Evolutionary conservation across 2,329 filamentous ascomycete genomes (phyloP).

Genomic region (Microsporum canis): DNA sequence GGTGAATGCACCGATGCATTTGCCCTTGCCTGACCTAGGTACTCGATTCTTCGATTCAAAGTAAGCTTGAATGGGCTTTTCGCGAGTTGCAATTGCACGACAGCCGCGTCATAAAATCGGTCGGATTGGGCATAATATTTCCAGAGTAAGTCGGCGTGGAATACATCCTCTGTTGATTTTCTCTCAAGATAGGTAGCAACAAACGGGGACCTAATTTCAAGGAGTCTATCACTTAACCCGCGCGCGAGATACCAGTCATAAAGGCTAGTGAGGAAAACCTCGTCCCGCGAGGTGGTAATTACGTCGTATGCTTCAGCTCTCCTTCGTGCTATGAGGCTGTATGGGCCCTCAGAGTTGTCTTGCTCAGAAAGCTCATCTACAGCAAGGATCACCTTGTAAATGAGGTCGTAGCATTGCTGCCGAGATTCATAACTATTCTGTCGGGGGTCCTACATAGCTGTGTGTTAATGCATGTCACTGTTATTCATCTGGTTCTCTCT

Average conservation of each 20-base stretch:
- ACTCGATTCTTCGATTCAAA: constrained; percentile 77
- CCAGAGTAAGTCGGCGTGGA: constrained; percentile 84
- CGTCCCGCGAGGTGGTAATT: constrained; percentile 76
- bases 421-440: constrained; percentile 57
- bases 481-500: not conserved
- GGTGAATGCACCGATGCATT: constrained; percentile 77
- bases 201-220: constrained; percentile 72
- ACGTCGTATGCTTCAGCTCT: constrained; percentile 80
- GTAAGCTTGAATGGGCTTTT: constrained; percentile 67
- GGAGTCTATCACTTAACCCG: constrained; percentile 72
- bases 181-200: constrained; percentile 77
- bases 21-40: constrained; percentile 80
- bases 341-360: constrained; percentile 69
- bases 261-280: constrained; percentile 91
- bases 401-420: constrained; percentile 71
- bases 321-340: constrained; percentile 64
- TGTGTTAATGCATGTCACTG: not conserved
- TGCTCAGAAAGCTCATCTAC: constrained; percentile 60
- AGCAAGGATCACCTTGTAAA: constrained; percentile 67
- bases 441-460: constrained; percentile 49
- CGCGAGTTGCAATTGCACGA: constrained; percentile 73
- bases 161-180: constrained; percentile 58
- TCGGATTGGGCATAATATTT: constrained; percentile 79
- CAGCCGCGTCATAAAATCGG: constrained; percentile 74
- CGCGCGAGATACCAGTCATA: constrained; percentile 94